Percentiles rank a stretch among this genome's conserved stretches.
Conservation (phyloP, 306 rosid genomes). For the Aeschynomene evenia region DNA sequence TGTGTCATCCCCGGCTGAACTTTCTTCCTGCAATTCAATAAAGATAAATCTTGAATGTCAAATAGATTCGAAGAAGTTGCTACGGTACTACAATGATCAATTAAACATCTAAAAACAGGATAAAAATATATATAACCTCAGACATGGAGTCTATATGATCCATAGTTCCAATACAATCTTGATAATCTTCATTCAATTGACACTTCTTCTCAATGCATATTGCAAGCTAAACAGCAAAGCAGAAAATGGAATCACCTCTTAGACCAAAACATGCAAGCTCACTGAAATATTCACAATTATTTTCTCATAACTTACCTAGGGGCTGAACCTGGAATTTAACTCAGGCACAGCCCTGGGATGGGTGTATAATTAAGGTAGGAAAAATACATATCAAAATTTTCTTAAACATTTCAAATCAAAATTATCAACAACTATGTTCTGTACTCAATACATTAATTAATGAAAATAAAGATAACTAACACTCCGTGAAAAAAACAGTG, state of each 20-base stretch:
- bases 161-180: slow-evolving; percentile 83
- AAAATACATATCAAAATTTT: slow-evolving; percentile 12
- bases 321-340: slow-evolving; percentile 1
- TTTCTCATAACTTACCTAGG: not conserved
- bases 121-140: slow-evolving; percentile 48
- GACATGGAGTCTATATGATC: slow-evolving; percentile 56
- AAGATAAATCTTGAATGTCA: slow-evolving; percentile 26
- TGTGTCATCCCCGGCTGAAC: slow-evolving; percentile 46
- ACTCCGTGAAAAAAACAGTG: slow-evolving; percentile 2
- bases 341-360: not conserved
- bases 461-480: slow-evolving; percentile 6
- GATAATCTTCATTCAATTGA: slow-evolving; percentile 70
- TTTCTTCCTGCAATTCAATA: slow-evolving; percentile 65
- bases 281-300: slow-evolving; percentile 9
- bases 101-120: slow-evolving; percentile 22
- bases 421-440: slow-evolving; percentile 5
- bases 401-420: not conserved
- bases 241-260: slow-evolving; percentile 24
- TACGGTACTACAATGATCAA: not conserved
- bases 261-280: slow-evolving; percentile 21
- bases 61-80: not conserved
- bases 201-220: slow-evolving; percentile 81
- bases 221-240: slow-evolving; percentile 66
- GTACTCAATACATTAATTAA: not conserved
- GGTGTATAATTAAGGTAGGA: not conserved